Percentiles rank a stretch among this genome's conserved stretches.
Conservation (phyloP, 352 stramenopile genomes). For the Phytophthora melonis region DNA sequence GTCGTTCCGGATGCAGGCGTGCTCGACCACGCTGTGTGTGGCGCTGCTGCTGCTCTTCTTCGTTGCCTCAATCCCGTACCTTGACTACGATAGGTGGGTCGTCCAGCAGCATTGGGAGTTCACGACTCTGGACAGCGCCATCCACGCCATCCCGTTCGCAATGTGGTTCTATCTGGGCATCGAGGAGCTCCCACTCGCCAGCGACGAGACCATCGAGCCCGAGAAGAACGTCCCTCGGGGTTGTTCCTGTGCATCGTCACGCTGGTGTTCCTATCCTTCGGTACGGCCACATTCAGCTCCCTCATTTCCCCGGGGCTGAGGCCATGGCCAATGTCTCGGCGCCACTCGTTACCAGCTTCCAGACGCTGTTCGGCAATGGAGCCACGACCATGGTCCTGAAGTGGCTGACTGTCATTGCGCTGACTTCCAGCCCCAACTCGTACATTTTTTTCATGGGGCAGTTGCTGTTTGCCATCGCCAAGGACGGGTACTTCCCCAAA, state of each 20-base stretch:
- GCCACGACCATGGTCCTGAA: slow-evolving; percentile 60
- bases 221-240: slow-evolving; percentile 75
- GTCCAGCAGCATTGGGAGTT: slow-evolving; percentile 64
- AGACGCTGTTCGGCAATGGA: slow-evolving; percentile 74
- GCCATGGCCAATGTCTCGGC: slow-evolving; percentile 48
- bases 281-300: slow-evolving; percentile 73
- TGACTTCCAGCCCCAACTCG: slow-evolving; percentile 75
- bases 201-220: slow-evolving; percentile 80
- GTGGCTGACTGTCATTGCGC: slow-evolving; percentile 68
- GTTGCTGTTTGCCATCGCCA: slow-evolving; percentile 70
- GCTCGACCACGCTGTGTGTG: slow-evolving; percentile 62
- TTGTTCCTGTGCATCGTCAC: slow-evolving; percentile 66
- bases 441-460: slow-evolving; percentile 83
- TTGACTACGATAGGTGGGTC: slow-evolving; percentile 72
- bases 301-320: slow-evolving; percentile 57
- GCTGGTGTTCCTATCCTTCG: slow-evolving; percentile 67
- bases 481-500: slow-evolving; percentile 67
- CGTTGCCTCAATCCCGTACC: slow-evolving; percentile 50
- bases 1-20: slow-evolving; percentile 75
- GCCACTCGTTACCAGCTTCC: slow-evolving; percentile 43
- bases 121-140: slow-evolving; percentile 46
- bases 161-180: slow-evolving; percentile 59
- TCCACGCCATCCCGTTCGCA: slow-evolving; percentile 67
- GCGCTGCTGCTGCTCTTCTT: slow-evolving; percentile 69
- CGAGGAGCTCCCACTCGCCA: slow-evolving; percentile 74